Evolutionary conservation across 352 stramenopile genomes (phyloP).

Genomic region (Thalassiosira gravida): DNA sequence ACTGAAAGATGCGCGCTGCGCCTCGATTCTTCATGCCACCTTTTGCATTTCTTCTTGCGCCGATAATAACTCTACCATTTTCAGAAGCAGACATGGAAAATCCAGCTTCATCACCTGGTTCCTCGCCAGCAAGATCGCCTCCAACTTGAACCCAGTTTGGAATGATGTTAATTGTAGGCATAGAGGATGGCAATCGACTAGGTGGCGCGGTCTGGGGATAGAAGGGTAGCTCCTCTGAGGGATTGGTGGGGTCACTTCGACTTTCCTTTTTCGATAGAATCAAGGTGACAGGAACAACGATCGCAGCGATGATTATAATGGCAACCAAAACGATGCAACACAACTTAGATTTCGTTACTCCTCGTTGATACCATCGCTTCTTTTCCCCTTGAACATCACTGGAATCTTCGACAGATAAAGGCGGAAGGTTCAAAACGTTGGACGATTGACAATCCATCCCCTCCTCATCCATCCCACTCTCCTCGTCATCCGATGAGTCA

Average conservation of each 20-base stretch:
- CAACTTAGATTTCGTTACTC: conserved; percentile 24
- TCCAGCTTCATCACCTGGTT: conserved; percentile 53
- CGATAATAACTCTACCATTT: conserved; percentile 45
- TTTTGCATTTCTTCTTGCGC: conserved; percentile 43
- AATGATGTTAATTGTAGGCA: conserved; percentile 11
- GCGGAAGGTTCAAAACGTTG: neutral
- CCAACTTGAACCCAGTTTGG: conserved; percentile 52
- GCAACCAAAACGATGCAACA: conserved; percentile 20
- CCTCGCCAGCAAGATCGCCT: conserved; percentile 42
- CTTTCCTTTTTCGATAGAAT: conserved; percentile 12
- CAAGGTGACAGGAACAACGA: conserved; percentile 9
- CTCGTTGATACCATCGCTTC: conserved; percentile 12
- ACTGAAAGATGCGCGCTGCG: conserved; percentile 52
- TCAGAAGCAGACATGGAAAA: conserved; percentile 58
- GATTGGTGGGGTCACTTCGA: conserved; percentile 5
- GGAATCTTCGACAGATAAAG: conserved; percentile 26
- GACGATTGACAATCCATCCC: neutral
- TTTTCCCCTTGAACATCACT: conserved; percentile 4
- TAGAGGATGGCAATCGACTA: conserved; percentile 26
- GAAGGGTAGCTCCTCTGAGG: conserved; percentile 1
- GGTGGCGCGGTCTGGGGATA: conserved; percentile 8
- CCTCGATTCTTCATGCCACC: conserved; percentile 59
- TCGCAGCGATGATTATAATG: conserved; percentile 6
- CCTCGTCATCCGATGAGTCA: conserved; percentile 12
- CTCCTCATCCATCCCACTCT: neutral